Base-by-base conservation (phyloP, 257 asterid genomes). In the Nicotiana attenuata region DNA sequence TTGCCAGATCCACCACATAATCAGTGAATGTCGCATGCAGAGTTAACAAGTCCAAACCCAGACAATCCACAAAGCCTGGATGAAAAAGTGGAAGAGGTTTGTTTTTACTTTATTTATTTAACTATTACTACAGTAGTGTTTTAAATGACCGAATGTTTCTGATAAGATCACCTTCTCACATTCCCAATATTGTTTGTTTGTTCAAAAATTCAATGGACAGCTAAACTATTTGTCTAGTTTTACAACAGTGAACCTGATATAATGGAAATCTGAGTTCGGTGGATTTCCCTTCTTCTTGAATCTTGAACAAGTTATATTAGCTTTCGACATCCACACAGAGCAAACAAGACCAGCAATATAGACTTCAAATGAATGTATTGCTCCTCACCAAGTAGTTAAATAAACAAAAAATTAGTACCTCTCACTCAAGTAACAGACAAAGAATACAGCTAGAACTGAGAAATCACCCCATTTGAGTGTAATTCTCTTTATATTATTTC, bases 1-100 rank as follows among this genome's bases (percentile, higher is more conserved):
- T 29, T 2, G 78, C 0, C 45, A 80, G 8, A 50, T 4, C 55
- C 65, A 80, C 3, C 83, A 50, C 56, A 56, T 47, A 80, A 65
- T 80, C 60, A 47, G 19, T 65, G 52, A 80, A 61, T 20, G 29
- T 22, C 31, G 28, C 77, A 19, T 77, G 81, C 33, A 77, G 64
- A 31, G 81, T n/a, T 55, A 56, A 52, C 35, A 47, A 67, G 15
- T 80, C 16, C 60, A 26, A 26, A 20, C 4, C 61, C 50, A 26
- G 77, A 31, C 84, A 20, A 73, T 24, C 57, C 63, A 24, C 79
- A 73, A 50, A 73, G 79, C 16, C 63, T 24, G 79, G 79, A 73
- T 15, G 79, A 73, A 24, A 73, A 73, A 50, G 41, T 73, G 79
- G 63, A 50, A 24, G 61, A 47, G 63, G 38, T 73, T 73, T 73